These are phyloP conservation scores for Lycium ferocissimum DNA, from an alignment of 257 asterid species.

Conservation along the genomic window DNA sequence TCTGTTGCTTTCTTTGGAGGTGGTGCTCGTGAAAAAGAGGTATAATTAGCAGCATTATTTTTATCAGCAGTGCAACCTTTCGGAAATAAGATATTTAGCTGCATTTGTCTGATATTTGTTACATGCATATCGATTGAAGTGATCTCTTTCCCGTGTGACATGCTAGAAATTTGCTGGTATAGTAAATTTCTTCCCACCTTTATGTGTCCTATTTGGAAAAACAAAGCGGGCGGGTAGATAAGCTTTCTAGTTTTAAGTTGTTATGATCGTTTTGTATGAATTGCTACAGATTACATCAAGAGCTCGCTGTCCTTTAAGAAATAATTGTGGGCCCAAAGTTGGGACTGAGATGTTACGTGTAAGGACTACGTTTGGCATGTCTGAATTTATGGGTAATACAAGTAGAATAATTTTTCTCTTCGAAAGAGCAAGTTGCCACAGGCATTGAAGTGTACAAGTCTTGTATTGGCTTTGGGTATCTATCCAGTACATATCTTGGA, in stretches of 20 bases:
- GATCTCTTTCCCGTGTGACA: background rate
- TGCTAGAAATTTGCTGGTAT: background rate
- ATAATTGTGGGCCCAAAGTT: background rate
- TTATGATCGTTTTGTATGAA: background rate
- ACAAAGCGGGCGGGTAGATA: background rate
- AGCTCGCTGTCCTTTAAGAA: conserved; percentile 17
- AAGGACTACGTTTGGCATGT: conserved; percentile 1
- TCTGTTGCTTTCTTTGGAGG: conserved; percentile 99
- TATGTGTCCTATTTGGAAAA: background rate
- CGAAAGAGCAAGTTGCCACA: background rate
- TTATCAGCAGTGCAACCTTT: conserved; percentile 16
- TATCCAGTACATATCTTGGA: background rate
- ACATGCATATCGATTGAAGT: conserved; percentile 19
- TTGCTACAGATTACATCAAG: conserved; percentile 12
- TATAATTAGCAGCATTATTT: conserved; percentile 33
- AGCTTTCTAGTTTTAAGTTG: background rate
- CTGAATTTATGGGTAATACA: background rate
- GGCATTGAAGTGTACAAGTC: background rate
- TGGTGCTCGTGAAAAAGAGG: conserved; percentile 98
- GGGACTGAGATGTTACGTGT: background rate
- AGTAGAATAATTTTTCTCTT: background rate
- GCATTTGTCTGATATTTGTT: background rate
- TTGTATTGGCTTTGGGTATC: background rate
- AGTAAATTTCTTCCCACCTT: background rate
- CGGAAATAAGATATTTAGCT: background rate